phyloP scores from a whole-genome alignment of 176 grass and related monocot genomes.

The Zoysia pacifica region DNA sequence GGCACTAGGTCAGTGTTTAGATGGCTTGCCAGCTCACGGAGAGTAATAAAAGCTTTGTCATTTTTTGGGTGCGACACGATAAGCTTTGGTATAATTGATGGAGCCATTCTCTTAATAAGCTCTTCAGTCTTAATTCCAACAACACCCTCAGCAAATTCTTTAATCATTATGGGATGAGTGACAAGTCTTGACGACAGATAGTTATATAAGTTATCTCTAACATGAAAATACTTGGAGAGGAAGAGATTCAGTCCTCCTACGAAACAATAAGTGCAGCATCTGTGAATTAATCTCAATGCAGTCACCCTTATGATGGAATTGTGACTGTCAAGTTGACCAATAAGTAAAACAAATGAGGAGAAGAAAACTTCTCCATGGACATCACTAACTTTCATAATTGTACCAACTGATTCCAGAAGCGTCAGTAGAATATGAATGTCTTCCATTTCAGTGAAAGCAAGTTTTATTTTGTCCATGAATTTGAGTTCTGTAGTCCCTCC shows the following conservation, averaged over 20 bases:
- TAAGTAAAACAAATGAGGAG: slow-evolving; percentile 72
- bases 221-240: slow-evolving; percentile 59
- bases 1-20: slow-evolving; percentile 59
- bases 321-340: slow-evolving; percentile 65
- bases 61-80: slow-evolving; percentile 68
- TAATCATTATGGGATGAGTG: slow-evolving; percentile 59
- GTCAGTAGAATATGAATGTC: slow-evolving; percentile 67
- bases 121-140: slow-evolving; percentile 74
- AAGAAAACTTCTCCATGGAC: slow-evolving; percentile 71
- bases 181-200: slow-evolving; percentile 75
- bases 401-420: slow-evolving; percentile 72
- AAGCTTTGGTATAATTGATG: slow-evolving; percentile 90
- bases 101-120: slow-evolving; percentile 77
- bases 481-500: slow-evolving; percentile 52
- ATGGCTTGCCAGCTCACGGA: slow-evolving; percentile 73
- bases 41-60: slow-evolving; percentile 60
- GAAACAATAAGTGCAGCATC: slow-evolving; percentile 57
- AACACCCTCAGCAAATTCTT: slow-evolving; percentile 77
- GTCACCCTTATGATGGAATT: slow-evolving; percentile 68
- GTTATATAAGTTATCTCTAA: slow-evolving; percentile 71
- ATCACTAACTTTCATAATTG: slow-evolving; percentile 73
- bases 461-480: slow-evolving; percentile 77
- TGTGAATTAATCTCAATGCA: slow-evolving; percentile 68
- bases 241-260: slow-evolving; percentile 77
- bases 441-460: slow-evolving; percentile 52